Base-by-base conservation (phyloP, 768 basidiomycete species). In the Lepiota brunneoincarnata region DNA sequence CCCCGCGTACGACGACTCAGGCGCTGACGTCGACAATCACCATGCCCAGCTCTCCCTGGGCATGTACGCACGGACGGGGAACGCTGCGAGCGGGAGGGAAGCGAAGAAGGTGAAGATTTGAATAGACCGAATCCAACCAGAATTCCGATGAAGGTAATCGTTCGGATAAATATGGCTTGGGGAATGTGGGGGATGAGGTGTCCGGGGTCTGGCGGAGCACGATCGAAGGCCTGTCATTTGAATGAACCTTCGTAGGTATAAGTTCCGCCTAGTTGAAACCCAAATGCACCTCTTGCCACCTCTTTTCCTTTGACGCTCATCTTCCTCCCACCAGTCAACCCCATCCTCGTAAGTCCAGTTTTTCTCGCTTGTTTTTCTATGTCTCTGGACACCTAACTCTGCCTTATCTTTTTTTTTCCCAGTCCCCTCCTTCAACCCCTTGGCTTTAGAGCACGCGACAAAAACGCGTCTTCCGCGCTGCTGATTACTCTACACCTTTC, bases 191-290 rank as follows among this genome's bases (percentile, higher is more conserved):
- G 55, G 56, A 51, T 15, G 55, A 62, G 65, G 75, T 75, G 71
- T 61, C 67, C 63, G 74, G 73, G 72, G 72, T 63, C 71, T 61
- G 39, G 57, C 56, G 66, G 63, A 61, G 61, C 62, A 71, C 69
- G 70, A 76, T 75, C 71, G 74, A 75, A 76, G 74, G 65, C 68
- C 74, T 74, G 75, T 75, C 76, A 77, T 68, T 73, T 72, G 68
- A 66, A 71, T 71, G 67, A 57, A 59, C 60, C 64, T 66, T 64
- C 61, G 59, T 61, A 74, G 65, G 72, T 82, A 82, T 81, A 82
- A 83, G 80, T 78, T 75, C 80, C 79, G 81, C 71, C 70, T 73
- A 72, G 68, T 69, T 72, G 67, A 10, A 74, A 69, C 71, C 70
- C 76, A 74, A 72, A 78, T 78, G 74, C 67, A 64, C 61, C 60